Evolutionary conservation across 2,329 filamentous ascomycete genomes (phyloP).

Genomic region (Neonectria coccinea): DNA sequence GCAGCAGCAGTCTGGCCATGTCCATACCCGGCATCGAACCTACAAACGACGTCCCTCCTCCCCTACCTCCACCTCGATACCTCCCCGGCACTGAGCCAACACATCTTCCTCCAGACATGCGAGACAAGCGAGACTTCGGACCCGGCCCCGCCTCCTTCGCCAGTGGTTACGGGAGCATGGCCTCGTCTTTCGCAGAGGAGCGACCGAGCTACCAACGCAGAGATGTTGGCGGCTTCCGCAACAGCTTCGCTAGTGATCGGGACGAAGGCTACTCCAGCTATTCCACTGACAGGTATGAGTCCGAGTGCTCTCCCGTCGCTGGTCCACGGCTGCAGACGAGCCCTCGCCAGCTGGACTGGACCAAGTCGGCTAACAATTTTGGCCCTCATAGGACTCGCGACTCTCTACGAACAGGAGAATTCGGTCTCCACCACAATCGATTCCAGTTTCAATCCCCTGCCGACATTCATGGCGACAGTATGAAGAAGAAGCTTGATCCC

Average conservation of each 20-base stretch:
- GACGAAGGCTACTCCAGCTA: slow-evolving; percentile 61
- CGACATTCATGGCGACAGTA: slow-evolving; percentile 61
- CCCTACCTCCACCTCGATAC: slow-evolving; percentile 59
- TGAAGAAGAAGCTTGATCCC: slow-evolving; percentile 68
- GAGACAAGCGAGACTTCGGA: slow-evolving; percentile 46
- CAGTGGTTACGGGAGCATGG: slow-evolving; percentile 57
- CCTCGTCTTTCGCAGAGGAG: slow-evolving; percentile 51
- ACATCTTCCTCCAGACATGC: slow-evolving; percentile 46
- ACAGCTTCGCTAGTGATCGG: slow-evolving; percentile 44
- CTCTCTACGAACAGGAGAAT: slow-evolving; percentile 52
- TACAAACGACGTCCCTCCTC: slow-evolving; percentile 54
- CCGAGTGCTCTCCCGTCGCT: slow-evolving; percentile 9
- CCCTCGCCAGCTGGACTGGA: slow-evolving; percentile 3
- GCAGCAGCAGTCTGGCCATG: slow-evolving; percentile 53
- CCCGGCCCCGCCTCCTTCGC: slow-evolving; percentile 47
- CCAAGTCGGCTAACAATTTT: slow-evolving; percentile 33
- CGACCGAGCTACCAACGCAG: slow-evolving; percentile 50
- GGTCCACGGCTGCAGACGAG: slow-evolving; percentile 7
- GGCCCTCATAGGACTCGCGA: slow-evolving; percentile 54
- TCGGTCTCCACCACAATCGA: slow-evolving; percentile 63
- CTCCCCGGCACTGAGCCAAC: slow-evolving; percentile 52
- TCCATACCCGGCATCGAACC: slow-evolving; percentile 56
- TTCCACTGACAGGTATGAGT: slow-evolving; percentile 52
- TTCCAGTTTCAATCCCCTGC: slow-evolving; percentile 61
- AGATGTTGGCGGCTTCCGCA: slow-evolving; percentile 42